Percentiles rank a stretch among this genome's conserved stretches.
phyloP scores from a whole-genome alignment of 495 filamentous ascomycete genomes.

The Aspergillus homomorphus region DNA sequence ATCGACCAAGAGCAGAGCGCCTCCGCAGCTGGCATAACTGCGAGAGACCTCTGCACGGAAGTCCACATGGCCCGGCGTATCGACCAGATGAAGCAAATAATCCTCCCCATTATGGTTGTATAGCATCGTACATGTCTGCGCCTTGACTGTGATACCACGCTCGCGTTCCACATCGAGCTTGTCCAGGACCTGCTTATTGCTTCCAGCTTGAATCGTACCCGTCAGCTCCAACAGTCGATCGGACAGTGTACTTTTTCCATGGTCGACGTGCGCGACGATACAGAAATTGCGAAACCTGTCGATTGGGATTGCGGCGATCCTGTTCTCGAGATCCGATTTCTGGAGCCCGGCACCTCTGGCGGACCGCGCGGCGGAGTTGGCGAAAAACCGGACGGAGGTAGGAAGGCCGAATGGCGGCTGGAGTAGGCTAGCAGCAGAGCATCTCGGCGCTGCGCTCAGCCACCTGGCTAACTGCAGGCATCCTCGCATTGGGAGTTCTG shows the following conservation, averaged over 20 bases:
- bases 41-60: slow-evolving; percentile 94
- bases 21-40: slow-evolving; percentile 92
- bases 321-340: slow-evolving; percentile 62
- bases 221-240: slow-evolving; percentile 93
- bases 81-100: slow-evolving; percentile 91
- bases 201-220: slow-evolving; percentile 82
- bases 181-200: slow-evolving; percentile 93
- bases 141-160: slow-evolving; percentile 96
- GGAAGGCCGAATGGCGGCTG: slow-evolving; percentile 28
- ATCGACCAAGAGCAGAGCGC: slow-evolving; percentile 88
- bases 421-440: slow-evolving; percentile 37
- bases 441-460: slow-evolving; percentile 44
- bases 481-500: slow-evolving; percentile 52
- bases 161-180: slow-evolving; percentile 96
- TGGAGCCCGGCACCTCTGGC: slow-evolving; percentile 22
- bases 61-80: slow-evolving; percentile 97
- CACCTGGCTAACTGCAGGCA: slow-evolving; percentile 53
- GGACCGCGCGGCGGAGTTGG: slow-evolving; percentile 36
- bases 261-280: slow-evolving; percentile 98
- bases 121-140: slow-evolving; percentile 97
- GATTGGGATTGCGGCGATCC: slow-evolving; percentile 85
- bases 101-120: slow-evolving; percentile 83
- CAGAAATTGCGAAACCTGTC: slow-evolving; percentile 93
- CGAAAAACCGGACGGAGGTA: slow-evolving; percentile 36
- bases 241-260: slow-evolving; percentile 93